Percentiles rank a stretch among this genome's conserved stretches.
Conservation (phyloP, 2,329 filamentous ascomycete genomes). For the Cryphonectria naterciae region DNA sequence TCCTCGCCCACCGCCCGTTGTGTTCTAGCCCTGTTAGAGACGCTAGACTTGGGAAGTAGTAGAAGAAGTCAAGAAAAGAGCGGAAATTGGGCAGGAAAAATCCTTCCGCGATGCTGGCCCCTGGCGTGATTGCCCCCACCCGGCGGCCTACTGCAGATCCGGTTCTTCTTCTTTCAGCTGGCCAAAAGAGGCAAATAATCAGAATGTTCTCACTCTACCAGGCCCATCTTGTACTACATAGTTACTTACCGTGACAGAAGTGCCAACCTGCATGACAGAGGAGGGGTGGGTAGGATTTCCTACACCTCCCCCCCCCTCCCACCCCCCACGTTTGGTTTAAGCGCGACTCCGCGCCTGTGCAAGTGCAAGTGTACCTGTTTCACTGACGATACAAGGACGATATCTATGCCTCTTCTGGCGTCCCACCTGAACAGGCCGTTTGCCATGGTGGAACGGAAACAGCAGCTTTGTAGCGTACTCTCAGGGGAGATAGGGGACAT, state of each 20-base stretch:
- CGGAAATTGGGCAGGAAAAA: conserved; percentile 2
- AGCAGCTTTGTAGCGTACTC: not conserved
- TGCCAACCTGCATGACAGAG: not conserved
- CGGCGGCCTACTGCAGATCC: not conserved
- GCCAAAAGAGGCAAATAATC: not conserved
- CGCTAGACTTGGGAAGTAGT: no score
- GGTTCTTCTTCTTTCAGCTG: not conserved
- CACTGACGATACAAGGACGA: not conserved
- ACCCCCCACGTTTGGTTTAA: not conserved
- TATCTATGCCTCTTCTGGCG: not conserved
- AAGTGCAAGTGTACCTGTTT: not conserved
- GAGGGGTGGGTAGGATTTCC: not conserved
- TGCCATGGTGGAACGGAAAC: not conserved
- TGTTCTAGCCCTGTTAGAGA: not conserved
- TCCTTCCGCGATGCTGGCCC: not conserved
- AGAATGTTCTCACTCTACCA: not conserved
- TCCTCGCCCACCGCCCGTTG: not conserved
- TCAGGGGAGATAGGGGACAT: not conserved
- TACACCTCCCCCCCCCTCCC: no score
- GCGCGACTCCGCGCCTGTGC: not conserved
- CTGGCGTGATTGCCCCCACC: no score
- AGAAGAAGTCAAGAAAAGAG: not conserved
- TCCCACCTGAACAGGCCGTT: not conserved
- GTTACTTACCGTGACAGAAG: not conserved
- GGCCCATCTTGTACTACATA: not conserved